Percentiles rank a stretch among this genome's conserved stretches.
Evolutionary conservation across 164 flowering plant species (phyloP).

Genomic region (Buxus sempervirens): DNA sequence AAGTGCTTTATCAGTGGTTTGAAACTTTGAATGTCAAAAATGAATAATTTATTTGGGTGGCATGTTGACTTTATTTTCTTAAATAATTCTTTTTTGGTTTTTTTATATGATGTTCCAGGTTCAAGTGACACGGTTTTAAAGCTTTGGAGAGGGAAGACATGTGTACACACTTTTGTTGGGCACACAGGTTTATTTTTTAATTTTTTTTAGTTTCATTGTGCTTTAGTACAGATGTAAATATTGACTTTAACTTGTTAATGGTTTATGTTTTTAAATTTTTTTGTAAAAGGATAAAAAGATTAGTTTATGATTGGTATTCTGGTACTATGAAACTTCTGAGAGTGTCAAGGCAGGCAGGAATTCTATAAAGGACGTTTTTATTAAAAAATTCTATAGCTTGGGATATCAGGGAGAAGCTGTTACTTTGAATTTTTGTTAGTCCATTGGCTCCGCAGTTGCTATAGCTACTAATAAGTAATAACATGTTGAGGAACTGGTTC

Average conservation of each 20-base stretch:
- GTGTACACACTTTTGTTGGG: slow-evolving; percentile 75
- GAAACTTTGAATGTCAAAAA: background rate
- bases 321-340: no score
- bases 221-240: background rate
- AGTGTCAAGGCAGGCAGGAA: no score
- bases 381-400: no score
- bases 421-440: no score
- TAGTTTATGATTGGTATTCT: no score
- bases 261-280: background rate
- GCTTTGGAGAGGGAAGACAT: slow-evolving; percentile 81
- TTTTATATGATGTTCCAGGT: slow-evolving; percentile 43
- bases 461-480: no score
- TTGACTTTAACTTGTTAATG: background rate
- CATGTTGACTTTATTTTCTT: background rate
- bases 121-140: slow-evolving; percentile 86
- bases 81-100: background rate
- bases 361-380: no score
- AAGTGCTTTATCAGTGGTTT: background rate
- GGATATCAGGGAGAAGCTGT: no score
- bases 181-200: slow-evolving; percentile 59
- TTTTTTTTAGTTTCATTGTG: slow-evolving; percentile 2
- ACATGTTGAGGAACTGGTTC: no score
- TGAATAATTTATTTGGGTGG: background rate
- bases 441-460: no score
- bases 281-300: no score